These are phyloP conservation scores for Lolium multiflorum DNA, from an alignment of 176 grass and related monocot genomes.

Conservation along the genomic window DNA sequence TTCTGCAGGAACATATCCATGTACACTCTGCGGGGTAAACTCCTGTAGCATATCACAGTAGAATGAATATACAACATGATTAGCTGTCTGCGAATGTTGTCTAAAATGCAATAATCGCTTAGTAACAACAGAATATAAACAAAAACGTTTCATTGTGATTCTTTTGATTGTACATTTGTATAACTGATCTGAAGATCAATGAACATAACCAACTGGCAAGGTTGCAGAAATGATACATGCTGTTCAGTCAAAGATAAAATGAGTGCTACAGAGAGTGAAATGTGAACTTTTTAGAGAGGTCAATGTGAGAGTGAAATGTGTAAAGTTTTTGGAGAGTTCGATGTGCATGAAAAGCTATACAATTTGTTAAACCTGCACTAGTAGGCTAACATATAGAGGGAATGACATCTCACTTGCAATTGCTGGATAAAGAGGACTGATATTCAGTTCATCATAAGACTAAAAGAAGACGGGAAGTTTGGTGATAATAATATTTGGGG, in stretches of 20 bases:
- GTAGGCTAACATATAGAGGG: constrained; percentile 28
- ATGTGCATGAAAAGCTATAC: constrained; percentile 23
- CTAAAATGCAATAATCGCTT: not conserved
- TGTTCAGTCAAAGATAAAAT: constrained; percentile 13
- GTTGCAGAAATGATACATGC: not conserved
- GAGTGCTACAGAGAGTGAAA: not conserved
- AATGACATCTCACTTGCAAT: constrained; percentile 7
- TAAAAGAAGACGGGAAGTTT: constrained; percentile 25
- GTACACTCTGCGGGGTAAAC: constrained; percentile 58
- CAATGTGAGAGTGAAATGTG: constrained; percentile 11
- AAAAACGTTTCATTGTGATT: not conserved
- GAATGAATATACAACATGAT: constrained; percentile 7
- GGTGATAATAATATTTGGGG: constrained; percentile 15
- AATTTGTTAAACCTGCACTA: constrained; percentile 11
- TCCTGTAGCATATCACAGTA: constrained; percentile 55
- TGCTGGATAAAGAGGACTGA: constrained; percentile 24
- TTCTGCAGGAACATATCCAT: constrained; percentile 73
- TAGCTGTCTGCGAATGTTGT: not conserved
- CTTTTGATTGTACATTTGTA: not conserved
- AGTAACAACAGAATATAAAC: not conserved
- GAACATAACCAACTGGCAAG: not conserved
- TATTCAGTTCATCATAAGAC: constrained; percentile 1
- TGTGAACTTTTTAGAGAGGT: not conserved
- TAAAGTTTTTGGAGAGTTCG: not conserved
- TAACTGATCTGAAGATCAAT: not conserved